phyloP scores from a whole-genome alignment of 1,284 basidiomycete genomes.

The Cystobasidiaceae sp. region DNA sequence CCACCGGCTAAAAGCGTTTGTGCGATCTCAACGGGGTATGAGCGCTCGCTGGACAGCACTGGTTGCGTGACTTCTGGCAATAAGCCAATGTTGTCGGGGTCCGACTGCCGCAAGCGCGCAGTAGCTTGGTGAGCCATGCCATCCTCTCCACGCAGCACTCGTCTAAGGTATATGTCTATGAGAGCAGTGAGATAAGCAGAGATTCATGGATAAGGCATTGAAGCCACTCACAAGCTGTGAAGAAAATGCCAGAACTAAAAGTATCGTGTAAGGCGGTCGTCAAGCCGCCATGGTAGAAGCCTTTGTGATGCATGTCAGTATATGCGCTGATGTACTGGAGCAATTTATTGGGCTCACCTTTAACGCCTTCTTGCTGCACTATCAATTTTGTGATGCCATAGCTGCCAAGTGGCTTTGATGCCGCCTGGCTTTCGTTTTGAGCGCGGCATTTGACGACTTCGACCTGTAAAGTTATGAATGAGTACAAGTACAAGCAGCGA shows the following conservation, averaged over 20 bases:
- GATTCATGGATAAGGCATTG: background rate
- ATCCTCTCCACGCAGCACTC: conserved; percentile 36
- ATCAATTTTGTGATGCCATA: conserved; percentile 41
- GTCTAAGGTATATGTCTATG: conserved; percentile 39
- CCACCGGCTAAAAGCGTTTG: conserved; percentile 41
- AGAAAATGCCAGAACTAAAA: conserved; percentile 42
- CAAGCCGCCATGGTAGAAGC: conserved; percentile 44
- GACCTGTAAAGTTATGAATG: conserved; percentile 36
- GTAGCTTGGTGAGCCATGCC: conserved; percentile 30
- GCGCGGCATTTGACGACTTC: conserved; percentile 45
- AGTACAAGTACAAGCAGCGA: background rate
- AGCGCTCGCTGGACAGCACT: background rate
- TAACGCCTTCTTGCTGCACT: conserved; percentile 37
- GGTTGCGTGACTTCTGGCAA: conserved; percentile 16
- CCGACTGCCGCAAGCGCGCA: background rate
- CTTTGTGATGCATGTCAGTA: conserved; percentile 7
- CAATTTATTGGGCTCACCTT: conserved; percentile 5
- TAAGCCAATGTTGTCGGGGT: background rate
- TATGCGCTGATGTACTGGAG: background rate
- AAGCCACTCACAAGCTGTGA: conserved; percentile 37
- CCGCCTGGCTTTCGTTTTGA: conserved; percentile 39
- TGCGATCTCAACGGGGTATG: conserved; percentile 37
- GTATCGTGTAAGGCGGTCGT: conserved; percentile 43
- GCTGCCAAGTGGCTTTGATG: conserved; percentile 38
- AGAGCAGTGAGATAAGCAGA: background rate